A percentile compares a stretch with the other conserved stretches of the same genome.
phyloP scores from a whole-genome alignment of 2,329 filamentous ascomycete genomes.

The Phaeosphaeria sp. region DNA sequence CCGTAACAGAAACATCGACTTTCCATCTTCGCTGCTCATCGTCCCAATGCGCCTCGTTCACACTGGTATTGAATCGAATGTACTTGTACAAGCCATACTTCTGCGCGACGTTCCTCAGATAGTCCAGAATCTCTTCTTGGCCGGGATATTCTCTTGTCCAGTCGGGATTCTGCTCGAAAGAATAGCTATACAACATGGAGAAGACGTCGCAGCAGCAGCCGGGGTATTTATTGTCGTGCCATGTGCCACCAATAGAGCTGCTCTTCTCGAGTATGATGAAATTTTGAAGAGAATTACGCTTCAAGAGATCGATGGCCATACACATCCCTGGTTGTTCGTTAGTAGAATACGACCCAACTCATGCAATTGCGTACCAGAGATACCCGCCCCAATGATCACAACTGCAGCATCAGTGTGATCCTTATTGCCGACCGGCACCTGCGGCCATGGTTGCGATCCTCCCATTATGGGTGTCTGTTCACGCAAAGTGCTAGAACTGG shows the following conservation, averaged over 20 bases:
- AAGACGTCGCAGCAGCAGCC: conserved; percentile 64
- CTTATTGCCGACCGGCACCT: conserved; percentile 56
- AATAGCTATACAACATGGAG: conserved; percentile 64
- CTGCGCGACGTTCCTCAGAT: conserved; percentile 60
- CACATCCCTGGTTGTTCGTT: conserved; percentile 53
- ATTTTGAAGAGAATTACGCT: conserved; percentile 58
- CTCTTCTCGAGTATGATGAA: conserved; percentile 65
- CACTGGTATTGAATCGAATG: conserved; percentile 63
- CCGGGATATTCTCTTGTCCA: conserved; percentile 66
- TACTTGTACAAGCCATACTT: conserved; percentile 63
- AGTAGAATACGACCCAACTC: not conserved
- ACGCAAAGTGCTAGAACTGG: too few species aligned
- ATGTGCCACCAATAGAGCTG: conserved; percentile 60
- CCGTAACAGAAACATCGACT: conserved; percentile 55
- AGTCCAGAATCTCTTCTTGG: conserved; percentile 65
- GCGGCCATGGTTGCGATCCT: conserved; percentile 52
- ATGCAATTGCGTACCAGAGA: conserved; percentile 52
- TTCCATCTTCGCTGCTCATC: conserved; percentile 60
- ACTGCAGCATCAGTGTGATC: conserved; percentile 61
- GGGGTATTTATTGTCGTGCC: conserved; percentile 64
- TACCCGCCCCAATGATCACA: conserved; percentile 64
- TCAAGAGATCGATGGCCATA: conserved; percentile 64
- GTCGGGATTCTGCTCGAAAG: conserved; percentile 65
- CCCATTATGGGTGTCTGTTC: conserved; percentile 39
- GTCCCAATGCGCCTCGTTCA: conserved; percentile 62